Percentiles rank a stretch among this genome's conserved stretches.
Conservation (phyloP, 352 stramenopile genomes). For the Globisporangium camurandrum region DNA sequence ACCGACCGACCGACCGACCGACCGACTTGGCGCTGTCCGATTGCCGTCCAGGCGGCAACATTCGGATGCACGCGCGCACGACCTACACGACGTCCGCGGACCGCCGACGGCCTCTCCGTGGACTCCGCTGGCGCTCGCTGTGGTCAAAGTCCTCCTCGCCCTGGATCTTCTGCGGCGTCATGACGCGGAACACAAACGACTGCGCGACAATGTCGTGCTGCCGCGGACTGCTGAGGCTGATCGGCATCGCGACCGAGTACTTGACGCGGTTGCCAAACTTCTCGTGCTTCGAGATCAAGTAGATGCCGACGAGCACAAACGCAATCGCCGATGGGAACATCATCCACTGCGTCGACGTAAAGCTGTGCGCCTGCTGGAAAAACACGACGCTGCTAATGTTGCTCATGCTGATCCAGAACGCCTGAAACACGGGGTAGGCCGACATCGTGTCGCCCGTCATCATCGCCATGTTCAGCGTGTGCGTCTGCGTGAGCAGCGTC, state of each 20-base stretch:
- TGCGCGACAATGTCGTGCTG: slow-evolving; percentile 85
- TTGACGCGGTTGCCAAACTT: slow-evolving; percentile 87
- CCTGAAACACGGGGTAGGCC: slow-evolving; percentile 81
- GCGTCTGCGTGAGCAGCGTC: slow-evolving; percentile 76
- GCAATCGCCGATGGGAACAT: slow-evolving; percentile 71
- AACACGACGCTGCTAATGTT: slow-evolving; percentile 86
- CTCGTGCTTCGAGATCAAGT: slow-evolving; percentile 79
- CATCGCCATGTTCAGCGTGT: slow-evolving; percentile 82
- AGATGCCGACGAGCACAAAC: slow-evolving; percentile 71
- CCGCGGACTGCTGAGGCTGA: slow-evolving; percentile 75
- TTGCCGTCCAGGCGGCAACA: not conserved
- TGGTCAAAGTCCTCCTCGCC: slow-evolving; percentile 43
- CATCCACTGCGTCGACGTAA: slow-evolving; percentile 75
- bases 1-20: not conserved
- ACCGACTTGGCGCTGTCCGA: too few relatives aligned
- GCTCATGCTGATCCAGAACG: slow-evolving; percentile 85
- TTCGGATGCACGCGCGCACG: not conserved
- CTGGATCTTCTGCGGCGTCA: slow-evolving; percentile 64
- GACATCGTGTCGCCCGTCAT: slow-evolving; percentile 84
- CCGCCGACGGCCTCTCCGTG: slow-evolving; percentile 15
- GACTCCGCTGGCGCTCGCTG: slow-evolving; percentile 20
- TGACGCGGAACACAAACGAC: slow-evolving; percentile 84
- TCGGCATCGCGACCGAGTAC: slow-evolving; percentile 85
- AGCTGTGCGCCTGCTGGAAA: slow-evolving; percentile 81
- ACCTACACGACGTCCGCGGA: slow-evolving; percentile 42